Conservation (phyloP, 306 rosid species). For the Crotalaria pallida region DNA sequence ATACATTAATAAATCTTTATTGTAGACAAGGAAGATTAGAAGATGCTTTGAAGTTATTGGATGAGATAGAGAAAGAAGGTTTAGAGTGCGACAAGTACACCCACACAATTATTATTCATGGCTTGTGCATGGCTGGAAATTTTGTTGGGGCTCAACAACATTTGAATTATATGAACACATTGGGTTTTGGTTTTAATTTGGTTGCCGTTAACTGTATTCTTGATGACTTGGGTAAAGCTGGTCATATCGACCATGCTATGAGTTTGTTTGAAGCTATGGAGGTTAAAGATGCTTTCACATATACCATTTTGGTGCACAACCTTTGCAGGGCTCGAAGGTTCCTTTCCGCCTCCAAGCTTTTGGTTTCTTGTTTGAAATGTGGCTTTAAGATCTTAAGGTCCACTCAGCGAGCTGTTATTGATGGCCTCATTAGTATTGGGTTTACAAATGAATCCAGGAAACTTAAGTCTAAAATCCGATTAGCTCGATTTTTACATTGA, state of each 20-base stretch:
- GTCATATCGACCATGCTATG: slow-evolving; percentile 60
- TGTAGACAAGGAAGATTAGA: slow-evolving; percentile 61
- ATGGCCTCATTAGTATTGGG: slow-evolving; percentile 53
- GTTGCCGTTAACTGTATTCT: slow-evolving; percentile 63
- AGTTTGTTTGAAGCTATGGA: slow-evolving; percentile 63
- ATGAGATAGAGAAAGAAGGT: slow-evolving; percentile 60
- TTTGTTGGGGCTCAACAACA: slow-evolving; percentile 48
- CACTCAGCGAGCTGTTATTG: slow-evolving; percentile 58
- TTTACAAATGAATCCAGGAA: slow-evolving; percentile 54
- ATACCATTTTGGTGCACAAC: slow-evolving; percentile 61
- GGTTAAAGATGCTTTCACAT: slow-evolving; percentile 58
- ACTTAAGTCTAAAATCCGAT: slow-evolving; percentile 36
- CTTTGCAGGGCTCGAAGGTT: slow-evolving; percentile 69
- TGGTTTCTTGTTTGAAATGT: slow-evolving; percentile 44
- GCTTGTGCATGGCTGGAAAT: slow-evolving; percentile 58
- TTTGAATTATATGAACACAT: slow-evolving; percentile 43
- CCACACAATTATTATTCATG: slow-evolving; percentile 59
- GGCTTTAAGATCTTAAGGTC: slow-evolving; percentile 48
- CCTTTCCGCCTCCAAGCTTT: slow-evolving; percentile 54
- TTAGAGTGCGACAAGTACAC: slow-evolving; percentile 59
- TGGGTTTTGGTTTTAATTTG: slow-evolving; percentile 57
- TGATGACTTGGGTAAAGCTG: slow-evolving; percentile 78
- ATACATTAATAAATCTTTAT: slow-evolving; percentile 51
- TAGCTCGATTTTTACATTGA: slow-evolving; percentile 35
- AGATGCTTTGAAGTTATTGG: slow-evolving; percentile 56